phyloP scores from a whole-genome alignment of 2,329 filamentous ascomycete genomes.

The Sarocladium oryzae region DNA sequence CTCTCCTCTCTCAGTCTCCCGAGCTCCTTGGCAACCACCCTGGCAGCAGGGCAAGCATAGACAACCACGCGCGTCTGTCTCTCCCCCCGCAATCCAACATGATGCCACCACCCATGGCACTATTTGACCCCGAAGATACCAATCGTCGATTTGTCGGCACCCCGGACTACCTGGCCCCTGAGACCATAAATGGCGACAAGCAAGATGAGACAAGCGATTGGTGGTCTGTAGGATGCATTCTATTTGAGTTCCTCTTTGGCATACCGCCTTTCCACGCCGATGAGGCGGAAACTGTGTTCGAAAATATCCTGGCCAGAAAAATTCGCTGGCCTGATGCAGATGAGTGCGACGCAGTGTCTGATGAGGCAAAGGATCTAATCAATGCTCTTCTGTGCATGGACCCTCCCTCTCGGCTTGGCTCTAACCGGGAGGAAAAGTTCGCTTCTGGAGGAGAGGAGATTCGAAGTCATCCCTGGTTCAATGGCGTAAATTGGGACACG shows the following conservation, averaged over 20 bases:
- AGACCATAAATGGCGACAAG: conserved; percentile 90
- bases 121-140: conserved; percentile 93
- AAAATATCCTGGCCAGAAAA: conserved; percentile 84
- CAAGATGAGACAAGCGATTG: conserved; percentile 99
- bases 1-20: conserved; percentile 67
- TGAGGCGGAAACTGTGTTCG: conserved; percentile 89
- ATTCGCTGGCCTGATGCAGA: conserved; percentile 89
- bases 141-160: conserved; percentile 93
- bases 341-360: conserved; percentile 66
- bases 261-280: conserved; percentile 88
- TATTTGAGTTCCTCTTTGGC: conserved; percentile 94
- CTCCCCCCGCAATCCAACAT: conserved; percentile 49
- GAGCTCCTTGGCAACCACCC: conserved; percentile 52
- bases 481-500: conserved; percentile 80
- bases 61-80: conserved; percentile 26
- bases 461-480: conserved; percentile 82
- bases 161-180: conserved; percentile 92
- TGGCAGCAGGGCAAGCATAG: conserved; percentile 24
- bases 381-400: conserved; percentile 85
- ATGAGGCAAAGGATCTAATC: conserved; percentile 89
- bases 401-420: conserved; percentile 73
- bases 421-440: conserved; percentile 78
- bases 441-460: conserved; percentile 86
- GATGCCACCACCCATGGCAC: conserved; percentile 85
- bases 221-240: conserved; percentile 98